Base-by-base conservation (phyloP, 2,329 filamentous ascomycete genomes). In the Samsoniella hepiali region DNA sequence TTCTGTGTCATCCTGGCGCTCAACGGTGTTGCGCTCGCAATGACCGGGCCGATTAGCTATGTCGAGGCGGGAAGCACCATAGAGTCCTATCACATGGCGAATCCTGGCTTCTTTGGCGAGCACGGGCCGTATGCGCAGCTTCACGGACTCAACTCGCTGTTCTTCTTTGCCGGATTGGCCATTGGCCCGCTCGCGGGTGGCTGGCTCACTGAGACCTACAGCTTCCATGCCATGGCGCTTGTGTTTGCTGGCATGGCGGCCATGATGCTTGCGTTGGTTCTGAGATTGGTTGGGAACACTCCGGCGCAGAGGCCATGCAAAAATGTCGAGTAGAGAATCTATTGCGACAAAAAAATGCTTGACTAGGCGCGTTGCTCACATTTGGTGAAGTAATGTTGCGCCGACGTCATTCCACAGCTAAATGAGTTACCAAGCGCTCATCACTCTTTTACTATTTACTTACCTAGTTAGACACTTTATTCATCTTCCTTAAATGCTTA, bases 81-180 rank as follows among this genome's bases (percentile, higher is more conserved):
- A n/a, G 29, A 63, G 22, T 51, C 51, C 31, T 65, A 66, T 29
- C 51, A 61, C 42, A 5, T n/a, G 47, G 54, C 65, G 9, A 65
- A 66, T 22, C 63, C 63, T 1, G 63, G 31, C 11, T 63, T 65
- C 29, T 66, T 66, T 40, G 63, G 47, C 13, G 27, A 65, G 32
- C 34, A 66, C 11, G 65, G 65, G 13, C 65, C 65, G 15, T 66
- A 65, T 22, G 65, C 65, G 15, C 63, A 66, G n/a, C 56, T 66
- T 2, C 61, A 63, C 31, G 64, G 57, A 17, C 54, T 65, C 45
- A 64, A 36, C 15, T 61, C 51, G 7, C 1, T 65, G 3, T 65
- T 49, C 22, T 49, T 53, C 1, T 65, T 64, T 58, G 27, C 57
- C 17, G 64, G 62, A 1, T 42, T 65, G n/a, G 40, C 64, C 8